Conservation (phyloP, 2,329 filamentous ascomycete genomes). For the Aotearoamyces nothofagi region DNA sequence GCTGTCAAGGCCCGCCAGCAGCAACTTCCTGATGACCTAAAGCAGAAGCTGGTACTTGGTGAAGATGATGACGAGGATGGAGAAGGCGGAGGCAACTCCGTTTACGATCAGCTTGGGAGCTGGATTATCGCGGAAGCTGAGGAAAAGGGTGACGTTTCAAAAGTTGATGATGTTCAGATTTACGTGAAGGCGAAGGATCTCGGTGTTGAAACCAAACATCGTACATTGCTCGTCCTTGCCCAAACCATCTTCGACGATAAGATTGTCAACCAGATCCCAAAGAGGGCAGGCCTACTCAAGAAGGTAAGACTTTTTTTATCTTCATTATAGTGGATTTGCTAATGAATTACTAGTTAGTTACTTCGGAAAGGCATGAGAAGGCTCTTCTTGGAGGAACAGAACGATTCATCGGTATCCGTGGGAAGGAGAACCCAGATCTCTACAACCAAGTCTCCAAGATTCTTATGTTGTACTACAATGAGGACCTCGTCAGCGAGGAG, state of each 20-base stretch:
- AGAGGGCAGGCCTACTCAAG: constrained; percentile 76
- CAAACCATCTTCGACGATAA: constrained; percentile 89
- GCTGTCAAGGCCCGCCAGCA: constrained; percentile 90
- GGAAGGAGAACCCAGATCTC: constrained; percentile 68
- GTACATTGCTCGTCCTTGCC: constrained; percentile 78
- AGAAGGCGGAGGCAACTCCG: constrained; percentile 57
- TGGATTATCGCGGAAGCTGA: constrained; percentile 72
- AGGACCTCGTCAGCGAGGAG: constrained; percentile 80
- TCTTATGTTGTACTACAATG: constrained; percentile 77
- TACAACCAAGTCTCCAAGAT: constrained; percentile 69
- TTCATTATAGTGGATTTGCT: constrained; percentile 6
- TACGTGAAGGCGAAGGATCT: constrained; percentile 96
- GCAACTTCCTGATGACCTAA: constrained; percentile 85
- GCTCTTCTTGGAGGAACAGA: constrained; percentile 90
- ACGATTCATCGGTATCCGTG: constrained; percentile 60
- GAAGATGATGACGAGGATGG: constrained; percentile 71
- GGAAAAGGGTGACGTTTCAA: constrained; percentile 57
- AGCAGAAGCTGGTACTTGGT: constrained; percentile 72
- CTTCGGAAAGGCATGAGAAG: constrained; percentile 87
- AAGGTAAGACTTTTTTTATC: constrained; percentile 39
- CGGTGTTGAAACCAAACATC: constrained; percentile 88
- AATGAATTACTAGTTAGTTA: constrained; percentile 44
- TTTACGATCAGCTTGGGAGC: constrained; percentile 82
- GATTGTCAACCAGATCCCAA: constrained; percentile 74
- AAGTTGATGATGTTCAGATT: constrained; percentile 78